Conservation (phyloP, 768 basidiomycete genomes). For the Suillus tomentosus region DNA sequence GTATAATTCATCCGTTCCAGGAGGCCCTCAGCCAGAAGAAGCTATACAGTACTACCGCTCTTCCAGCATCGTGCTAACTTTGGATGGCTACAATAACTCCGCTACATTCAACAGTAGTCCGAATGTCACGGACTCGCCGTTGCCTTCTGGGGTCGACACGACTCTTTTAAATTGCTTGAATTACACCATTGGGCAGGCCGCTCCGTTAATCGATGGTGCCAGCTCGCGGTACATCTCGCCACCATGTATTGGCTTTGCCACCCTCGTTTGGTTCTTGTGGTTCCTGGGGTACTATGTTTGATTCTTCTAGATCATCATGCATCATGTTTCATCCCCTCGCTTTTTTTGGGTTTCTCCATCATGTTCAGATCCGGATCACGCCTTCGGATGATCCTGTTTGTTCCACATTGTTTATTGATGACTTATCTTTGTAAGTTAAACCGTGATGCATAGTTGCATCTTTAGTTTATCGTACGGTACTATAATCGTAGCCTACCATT, state of each 20-base stretch:
- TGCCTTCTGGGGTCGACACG: conserved; percentile 54
- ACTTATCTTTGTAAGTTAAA: not conserved
- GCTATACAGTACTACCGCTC: conserved; percentile 71
- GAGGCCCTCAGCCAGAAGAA: conserved; percentile 47
- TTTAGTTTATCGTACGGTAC: not conserved
- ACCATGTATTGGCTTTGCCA: conserved; percentile 17
- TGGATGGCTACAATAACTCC: conserved; percentile 71
- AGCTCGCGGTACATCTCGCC: conserved; percentile 12
- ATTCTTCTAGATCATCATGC: not conserved
- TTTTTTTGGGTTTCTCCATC: not conserved
- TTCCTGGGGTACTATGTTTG: conserved; percentile 5
- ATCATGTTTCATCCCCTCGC: not conserved
- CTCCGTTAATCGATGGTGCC: conserved; percentile 53
- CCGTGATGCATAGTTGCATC: too few species aligned
- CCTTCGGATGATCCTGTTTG: not conserved
- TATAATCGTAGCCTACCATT: not conserved
- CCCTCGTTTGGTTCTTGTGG: conserved; percentile 23
- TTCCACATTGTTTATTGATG: not conserved
- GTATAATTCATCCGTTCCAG: conserved; percentile 32
- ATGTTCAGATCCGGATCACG: not conserved
- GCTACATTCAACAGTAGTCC: conserved; percentile 43
- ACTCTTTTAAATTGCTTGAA: conserved; percentile 61
- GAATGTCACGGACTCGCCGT: conserved; percentile 46
- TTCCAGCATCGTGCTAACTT: conserved; percentile 59
- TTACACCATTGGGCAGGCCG: conserved; percentile 56